These are phyloP conservation scores for Clitoria ternatea DNA, from an alignment of 306 rosid genomes.

Conservation along the genomic window DNA sequence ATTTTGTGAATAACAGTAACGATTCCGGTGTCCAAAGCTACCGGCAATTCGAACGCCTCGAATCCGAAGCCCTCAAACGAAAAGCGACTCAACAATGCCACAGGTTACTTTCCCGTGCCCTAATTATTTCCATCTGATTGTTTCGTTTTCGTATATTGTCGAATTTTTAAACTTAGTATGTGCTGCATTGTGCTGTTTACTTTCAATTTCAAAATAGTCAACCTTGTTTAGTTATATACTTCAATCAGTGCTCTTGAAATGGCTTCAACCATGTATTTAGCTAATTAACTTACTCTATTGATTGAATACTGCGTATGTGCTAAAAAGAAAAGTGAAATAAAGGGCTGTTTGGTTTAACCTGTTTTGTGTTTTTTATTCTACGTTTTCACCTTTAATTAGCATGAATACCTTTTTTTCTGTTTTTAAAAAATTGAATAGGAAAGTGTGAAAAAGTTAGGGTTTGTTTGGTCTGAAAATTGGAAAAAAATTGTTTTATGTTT, in stretches of 20 bases:
- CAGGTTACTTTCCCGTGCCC: constrained; percentile 23
- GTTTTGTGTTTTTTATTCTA: too few relatives aligned
- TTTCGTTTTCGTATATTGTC: background rate
- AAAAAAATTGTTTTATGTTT: too few relatives aligned
- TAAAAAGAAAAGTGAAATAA: too few relatives aligned
- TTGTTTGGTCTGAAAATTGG: too few relatives aligned
- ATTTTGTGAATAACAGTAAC: constrained; percentile 41
- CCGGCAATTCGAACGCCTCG: constrained; percentile 58
- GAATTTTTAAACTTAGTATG: background rate
- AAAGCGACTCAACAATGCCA: constrained; percentile 37
- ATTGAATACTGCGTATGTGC: background rate
- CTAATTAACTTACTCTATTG: background rate
- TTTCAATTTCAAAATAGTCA: background rate
- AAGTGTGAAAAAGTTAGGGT: too few relatives aligned
- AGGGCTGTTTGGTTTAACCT: too few relatives aligned
- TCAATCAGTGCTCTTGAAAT: background rate
- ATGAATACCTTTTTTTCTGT: too few relatives aligned
- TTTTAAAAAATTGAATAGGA: too few relatives aligned
- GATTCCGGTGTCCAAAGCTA: constrained; percentile 47
- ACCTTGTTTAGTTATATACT: background rate
- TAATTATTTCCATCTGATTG: background rate
- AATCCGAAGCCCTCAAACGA: constrained; percentile 70
- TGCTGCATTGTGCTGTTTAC: background rate
- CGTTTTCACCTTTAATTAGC: too few relatives aligned
- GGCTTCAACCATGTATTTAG: background rate